Evolutionary conservation across 495 filamentous ascomycete genomes (phyloP).

Genomic region (Aspergillus panamensis): DNA sequence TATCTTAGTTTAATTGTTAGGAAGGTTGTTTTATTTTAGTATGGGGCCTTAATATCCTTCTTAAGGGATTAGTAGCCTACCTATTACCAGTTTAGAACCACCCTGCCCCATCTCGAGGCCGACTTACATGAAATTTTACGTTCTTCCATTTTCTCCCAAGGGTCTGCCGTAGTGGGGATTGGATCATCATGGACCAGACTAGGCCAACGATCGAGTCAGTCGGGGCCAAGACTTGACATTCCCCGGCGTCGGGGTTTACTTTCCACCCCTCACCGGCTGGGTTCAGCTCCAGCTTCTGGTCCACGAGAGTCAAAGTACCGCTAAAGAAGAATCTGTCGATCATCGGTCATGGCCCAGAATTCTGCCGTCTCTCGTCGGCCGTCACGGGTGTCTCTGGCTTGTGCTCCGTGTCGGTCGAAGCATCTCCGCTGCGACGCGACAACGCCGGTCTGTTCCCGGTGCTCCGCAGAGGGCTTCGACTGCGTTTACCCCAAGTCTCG

Average conservation of each 20-base stretch:
- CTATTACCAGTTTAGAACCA: too few relatives aligned
- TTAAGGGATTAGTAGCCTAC: too few relatives aligned
- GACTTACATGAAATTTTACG: too few relatives aligned
- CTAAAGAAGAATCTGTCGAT: background rate
- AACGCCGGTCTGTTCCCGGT: conserved; percentile 22
- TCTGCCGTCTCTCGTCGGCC: background rate
- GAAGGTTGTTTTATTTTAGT: too few relatives aligned
- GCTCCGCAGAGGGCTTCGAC: conserved; percentile 10
- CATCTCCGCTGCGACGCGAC: conserved; percentile 25
- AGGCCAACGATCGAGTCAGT: too few relatives aligned
- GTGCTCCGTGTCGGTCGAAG: conserved; percentile 25
- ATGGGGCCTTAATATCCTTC: too few relatives aligned
- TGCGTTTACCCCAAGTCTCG: conserved; percentile 20
- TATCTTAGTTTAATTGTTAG: too few relatives aligned
- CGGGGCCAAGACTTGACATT: background rate
- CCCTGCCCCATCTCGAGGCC: too few relatives aligned
- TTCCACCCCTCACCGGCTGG: background rate
- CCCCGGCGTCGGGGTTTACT: background rate
- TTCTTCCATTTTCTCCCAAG: too few relatives aligned
- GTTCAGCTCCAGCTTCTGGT: background rate
- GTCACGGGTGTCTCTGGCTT: conserved; percentile 22
- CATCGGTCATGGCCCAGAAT: background rate
- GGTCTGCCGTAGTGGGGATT: too few relatives aligned
- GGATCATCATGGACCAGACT: too few relatives aligned
- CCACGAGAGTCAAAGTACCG: background rate